Evolutionary conservation across 2,329 filamentous ascomycete genomes (phyloP).

Genomic region (Calonectria henricotiae): DNA sequence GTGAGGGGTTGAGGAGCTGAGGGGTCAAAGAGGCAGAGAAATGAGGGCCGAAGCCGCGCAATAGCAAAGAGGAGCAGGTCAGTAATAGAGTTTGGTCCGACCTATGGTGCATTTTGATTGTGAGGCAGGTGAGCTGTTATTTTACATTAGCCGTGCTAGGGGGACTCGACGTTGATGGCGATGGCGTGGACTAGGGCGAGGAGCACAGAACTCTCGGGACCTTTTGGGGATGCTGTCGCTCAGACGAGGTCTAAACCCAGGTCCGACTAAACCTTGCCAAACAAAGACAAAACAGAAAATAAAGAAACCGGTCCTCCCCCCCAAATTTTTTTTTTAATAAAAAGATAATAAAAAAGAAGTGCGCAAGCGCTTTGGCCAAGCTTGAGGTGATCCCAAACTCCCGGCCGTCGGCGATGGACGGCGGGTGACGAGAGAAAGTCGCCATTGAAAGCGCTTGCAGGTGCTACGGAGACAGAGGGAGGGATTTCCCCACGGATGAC

Average conservation of each 20-base stretch:
- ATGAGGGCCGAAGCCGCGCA: slow-evolving; percentile 14
- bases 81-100: slow-evolving; percentile 35
- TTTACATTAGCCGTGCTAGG: slow-evolving; percentile 22
- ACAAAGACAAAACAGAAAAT: background rate
- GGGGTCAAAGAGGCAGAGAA: slow-evolving; percentile 23
- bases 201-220: slow-evolving; percentile 24
- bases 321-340: no score
- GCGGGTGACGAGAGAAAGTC: background rate
- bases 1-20: slow-evolving; percentile 4
- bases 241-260: slow-evolving; percentile 15
- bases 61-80: slow-evolving; percentile 13
- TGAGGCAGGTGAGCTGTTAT: slow-evolving; percentile 28
- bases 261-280: slow-evolving; percentile 2
- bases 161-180: background rate
- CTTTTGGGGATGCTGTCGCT: slow-evolving; percentile 17
- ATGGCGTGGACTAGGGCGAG: slow-evolving; percentile 29
- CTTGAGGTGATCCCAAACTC: background rate
- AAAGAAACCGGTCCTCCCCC: no score
- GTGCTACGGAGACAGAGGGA: background rate
- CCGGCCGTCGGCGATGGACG: slow-evolving; percentile 32
- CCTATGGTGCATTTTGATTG: slow-evolving; percentile 19
- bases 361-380: background rate
- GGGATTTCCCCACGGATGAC: slow-evolving; percentile 18
- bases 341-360: background rate
- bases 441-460: background rate